phyloP scores from a whole-genome alignment of 2,329 filamentous ascomycete species.

The Epichloe amarillans region DNA sequence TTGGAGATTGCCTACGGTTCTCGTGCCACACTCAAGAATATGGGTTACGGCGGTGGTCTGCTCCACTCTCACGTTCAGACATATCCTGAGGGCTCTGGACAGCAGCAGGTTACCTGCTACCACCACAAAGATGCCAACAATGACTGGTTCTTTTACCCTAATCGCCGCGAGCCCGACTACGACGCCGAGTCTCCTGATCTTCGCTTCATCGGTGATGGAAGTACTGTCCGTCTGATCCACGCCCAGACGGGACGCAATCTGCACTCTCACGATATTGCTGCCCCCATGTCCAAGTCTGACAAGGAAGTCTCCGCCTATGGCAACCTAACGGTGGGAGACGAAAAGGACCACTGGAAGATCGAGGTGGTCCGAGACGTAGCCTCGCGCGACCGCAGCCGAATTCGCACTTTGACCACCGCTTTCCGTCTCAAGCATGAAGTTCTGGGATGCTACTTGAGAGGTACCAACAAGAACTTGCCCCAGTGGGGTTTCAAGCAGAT shows the following conservation, averaged over 20 bases:
- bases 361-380: slow-evolving; percentile 86
- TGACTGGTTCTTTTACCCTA: slow-evolving; percentile 98
- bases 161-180: slow-evolving; percentile 63
- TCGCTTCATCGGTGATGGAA: slow-evolving; percentile 65
- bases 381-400: slow-evolving; percentile 67
- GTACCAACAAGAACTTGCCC: slow-evolving; percentile 88
- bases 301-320: slow-evolving; percentile 93
- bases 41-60: slow-evolving; percentile 95
- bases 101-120: slow-evolving; percentile 98
- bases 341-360: slow-evolving; percentile 94
- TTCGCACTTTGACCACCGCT: slow-evolving; percentile 84
- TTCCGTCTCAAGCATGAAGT: slow-evolving; percentile 77
- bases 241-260: slow-evolving; percentile 93
- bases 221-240: slow-evolving; percentile 77
- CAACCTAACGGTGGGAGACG: slow-evolving; percentile 87
- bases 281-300: slow-evolving; percentile 78
- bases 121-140: slow-evolving; percentile 99
- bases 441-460: slow-evolving; percentile 85
- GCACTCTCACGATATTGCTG: slow-evolving; percentile 82
- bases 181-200: slow-evolving; percentile 52
- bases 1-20: slow-evolving; percentile 86
- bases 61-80: slow-evolving; percentile 95
- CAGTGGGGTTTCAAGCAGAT: slow-evolving; percentile 99
- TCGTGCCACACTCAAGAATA: slow-evolving; percentile 89
- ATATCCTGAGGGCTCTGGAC: slow-evolving; percentile 80